Base-by-base conservation (phyloP, 768 basidiomycete genomes). In the Lepiota venenata region DNA sequence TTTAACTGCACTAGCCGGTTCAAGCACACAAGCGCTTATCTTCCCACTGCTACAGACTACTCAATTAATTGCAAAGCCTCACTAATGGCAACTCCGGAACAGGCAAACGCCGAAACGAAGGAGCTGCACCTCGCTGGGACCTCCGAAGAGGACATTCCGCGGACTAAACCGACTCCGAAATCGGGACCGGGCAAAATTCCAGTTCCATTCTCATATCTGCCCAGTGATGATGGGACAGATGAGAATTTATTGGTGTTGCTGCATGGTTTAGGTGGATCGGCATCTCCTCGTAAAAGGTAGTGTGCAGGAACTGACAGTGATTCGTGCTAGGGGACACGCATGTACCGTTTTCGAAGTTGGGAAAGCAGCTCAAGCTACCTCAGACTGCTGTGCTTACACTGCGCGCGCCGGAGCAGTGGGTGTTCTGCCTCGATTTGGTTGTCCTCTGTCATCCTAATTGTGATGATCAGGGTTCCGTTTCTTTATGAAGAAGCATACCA, bases 341-440 rank as follows among this genome's bases (percentile, higher is more conserved):
- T 56, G 43, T 71, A 2, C 91, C 92, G 1, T 96, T 97, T 65
- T 73, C 77, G 29, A 83, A 83, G 50, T 80, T 97, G 5, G 92
- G 84, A 9, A 75, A 74, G 18, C 79, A 81, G 9, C 69, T 97
- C 44, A 88, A 83, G 59, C 80, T 97, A n/a, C 94, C 93, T 0
- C 93, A 95, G 66, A 96, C 94, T 0, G 91, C 93, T 2, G 76
- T 83, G 1, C 80, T 96, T n/a, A 80, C 90, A 1, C 65, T 96
- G 9, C 83, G 88, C 45, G 93, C 87, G 2, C 87, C 92, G 15
- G 81, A 87, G 61, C 83, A 81, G 87, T 91, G 69, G 59, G 80
- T 71, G 47, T 52, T 41, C 29, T 21, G 27, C 38, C 40, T 18
- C n/a, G 4, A 25, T n/a, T 20, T 20, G 12, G n/a, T 40, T 21